Evolutionary conservation across 768 basidiomycete species (phyloP).

Genomic region (Pulveroboletus sp.): DNA sequence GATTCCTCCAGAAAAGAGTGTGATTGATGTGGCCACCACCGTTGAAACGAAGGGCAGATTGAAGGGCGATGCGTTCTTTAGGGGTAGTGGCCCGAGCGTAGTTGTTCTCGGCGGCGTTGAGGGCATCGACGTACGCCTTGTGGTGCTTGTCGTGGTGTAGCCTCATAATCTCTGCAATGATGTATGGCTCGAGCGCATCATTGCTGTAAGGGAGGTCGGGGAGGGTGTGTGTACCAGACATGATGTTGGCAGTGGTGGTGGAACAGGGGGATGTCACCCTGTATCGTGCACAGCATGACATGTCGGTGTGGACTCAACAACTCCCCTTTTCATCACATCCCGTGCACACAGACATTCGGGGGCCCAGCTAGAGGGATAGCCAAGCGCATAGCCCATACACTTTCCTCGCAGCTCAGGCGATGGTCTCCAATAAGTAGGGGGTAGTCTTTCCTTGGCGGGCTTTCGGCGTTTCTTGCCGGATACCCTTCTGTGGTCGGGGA

Average conservation of each 20-base stretch:
- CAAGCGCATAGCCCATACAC: constrained; percentile 29
- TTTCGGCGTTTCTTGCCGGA: constrained; percentile 9
- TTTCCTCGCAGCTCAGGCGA: constrained; percentile 16
- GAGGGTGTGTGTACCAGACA: constrained; percentile 50
- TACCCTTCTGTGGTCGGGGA: background rate
- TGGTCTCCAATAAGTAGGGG: constrained; percentile 29
- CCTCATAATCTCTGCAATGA: constrained; percentile 86
- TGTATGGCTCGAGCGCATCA: constrained; percentile 90
- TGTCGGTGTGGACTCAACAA: background rate
- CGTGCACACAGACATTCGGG: constrained; percentile 19
- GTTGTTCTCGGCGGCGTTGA: constrained; percentile 57
- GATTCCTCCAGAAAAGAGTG: constrained; percentile 96
- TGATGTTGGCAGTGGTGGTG: constrained; percentile 17
- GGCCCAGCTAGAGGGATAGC: constrained; percentile 30
- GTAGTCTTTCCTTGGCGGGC: constrained; percentile 11
- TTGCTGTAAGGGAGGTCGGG: constrained; percentile 78
- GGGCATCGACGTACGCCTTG: constrained; percentile 88
- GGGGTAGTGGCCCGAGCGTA: constrained; percentile 67
- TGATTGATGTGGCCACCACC: constrained; percentile 76
- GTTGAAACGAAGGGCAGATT: constrained; percentile 24
- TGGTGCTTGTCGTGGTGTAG: constrained; percentile 96
- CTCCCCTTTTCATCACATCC: constrained; percentile 27
- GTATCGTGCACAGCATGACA: constrained; percentile 20
- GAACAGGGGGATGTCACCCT: constrained; percentile 3
- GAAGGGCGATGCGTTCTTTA: constrained; percentile 39